Percentiles rank a stretch among this genome's conserved stretches.
phyloP scores from a whole-genome alignment of 176 grass and related monocot species.

The Lolium rigidum region DNA sequence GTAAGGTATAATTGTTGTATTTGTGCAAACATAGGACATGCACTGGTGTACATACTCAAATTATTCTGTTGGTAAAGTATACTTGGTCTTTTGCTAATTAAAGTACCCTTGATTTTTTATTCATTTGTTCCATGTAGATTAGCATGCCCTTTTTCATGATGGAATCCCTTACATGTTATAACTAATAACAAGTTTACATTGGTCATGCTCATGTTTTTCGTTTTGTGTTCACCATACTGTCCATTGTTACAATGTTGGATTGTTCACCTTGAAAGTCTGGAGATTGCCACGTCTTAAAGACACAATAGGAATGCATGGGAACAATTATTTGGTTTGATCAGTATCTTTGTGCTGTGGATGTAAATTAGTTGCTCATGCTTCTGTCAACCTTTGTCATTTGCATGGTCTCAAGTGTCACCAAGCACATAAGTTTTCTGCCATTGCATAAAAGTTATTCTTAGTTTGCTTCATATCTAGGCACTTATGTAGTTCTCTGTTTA shows the following conservation, averaged over 20 bases:
- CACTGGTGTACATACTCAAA: neutral
- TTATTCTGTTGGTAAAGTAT: slow-evolving; percentile 10
- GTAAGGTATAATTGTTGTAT: neutral
- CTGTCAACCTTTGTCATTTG: slow-evolving; percentile 28
- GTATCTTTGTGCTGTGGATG: neutral
- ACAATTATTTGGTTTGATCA: neutral
- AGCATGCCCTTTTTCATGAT: neutral
- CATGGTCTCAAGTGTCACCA: neutral
- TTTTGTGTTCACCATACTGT: neutral
- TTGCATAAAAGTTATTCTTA: neutral
- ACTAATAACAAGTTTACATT: too few species aligned
- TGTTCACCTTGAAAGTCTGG: neutral
- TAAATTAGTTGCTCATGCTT: slow-evolving; percentile 3
- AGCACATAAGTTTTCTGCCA: neutral
- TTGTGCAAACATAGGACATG: too few species aligned
- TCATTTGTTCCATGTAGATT: neutral
- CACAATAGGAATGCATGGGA: slow-evolving; percentile 15
- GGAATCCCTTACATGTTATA: neutral
- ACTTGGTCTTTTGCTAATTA: neutral
- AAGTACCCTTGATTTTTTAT: neutral
- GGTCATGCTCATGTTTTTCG: neutral
- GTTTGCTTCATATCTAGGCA: slow-evolving; percentile 6
- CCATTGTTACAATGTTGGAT: slow-evolving; percentile 26
- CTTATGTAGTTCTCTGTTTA: neutral
- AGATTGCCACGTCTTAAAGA: slow-evolving; percentile 20